A percentile compares a stretch with the other conserved stretches of the same genome.
These are phyloP conservation scores for Hippophae tibetana DNA, from an alignment of 306 rosid genomes.

Conservation along the genomic window DNA sequence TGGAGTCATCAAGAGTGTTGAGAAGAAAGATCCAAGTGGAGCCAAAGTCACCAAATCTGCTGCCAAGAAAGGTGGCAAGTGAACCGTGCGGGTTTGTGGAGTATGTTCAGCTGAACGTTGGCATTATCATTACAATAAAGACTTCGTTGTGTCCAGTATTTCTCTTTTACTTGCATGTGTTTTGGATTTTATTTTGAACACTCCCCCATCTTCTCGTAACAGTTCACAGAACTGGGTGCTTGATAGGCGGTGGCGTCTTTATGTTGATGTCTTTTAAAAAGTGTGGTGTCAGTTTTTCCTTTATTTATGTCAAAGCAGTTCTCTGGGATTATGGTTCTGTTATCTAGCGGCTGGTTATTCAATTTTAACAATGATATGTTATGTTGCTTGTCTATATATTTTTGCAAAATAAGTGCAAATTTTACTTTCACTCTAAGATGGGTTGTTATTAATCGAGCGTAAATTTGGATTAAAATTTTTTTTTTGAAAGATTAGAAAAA, in stretches of 20 bases:
- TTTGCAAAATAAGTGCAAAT: too few relatives aligned
- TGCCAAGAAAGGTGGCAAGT: conserved; percentile 56
- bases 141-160: conserved; percentile 13
- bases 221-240: conserved; percentile 67
- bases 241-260: conserved; percentile 42
- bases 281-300: neutral
- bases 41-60: conserved; percentile 79
- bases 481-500: too few relatives aligned
- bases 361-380: too few relatives aligned
- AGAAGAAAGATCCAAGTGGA: conserved; percentile 76
- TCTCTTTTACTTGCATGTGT: neutral
- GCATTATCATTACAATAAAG: conserved; percentile 11
- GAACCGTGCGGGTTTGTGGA: conserved; percentile 31
- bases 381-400: too few relatives aligned
- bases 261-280: neutral
- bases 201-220: conserved; percentile 24
- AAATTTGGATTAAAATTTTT: too few relatives aligned
- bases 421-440: too few relatives aligned
- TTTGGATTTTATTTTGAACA: conserved; percentile 15
- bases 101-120: neutral
- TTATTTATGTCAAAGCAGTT: neutral
- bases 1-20: conserved; percentile 77
- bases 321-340: conserved; percentile 9
- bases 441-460: too few relatives aligned
- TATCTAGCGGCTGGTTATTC: neutral